Evolutionary conservation across 2,329 filamentous ascomycete species (phyloP).

Genomic region (Cercospora sp.): DNA sequence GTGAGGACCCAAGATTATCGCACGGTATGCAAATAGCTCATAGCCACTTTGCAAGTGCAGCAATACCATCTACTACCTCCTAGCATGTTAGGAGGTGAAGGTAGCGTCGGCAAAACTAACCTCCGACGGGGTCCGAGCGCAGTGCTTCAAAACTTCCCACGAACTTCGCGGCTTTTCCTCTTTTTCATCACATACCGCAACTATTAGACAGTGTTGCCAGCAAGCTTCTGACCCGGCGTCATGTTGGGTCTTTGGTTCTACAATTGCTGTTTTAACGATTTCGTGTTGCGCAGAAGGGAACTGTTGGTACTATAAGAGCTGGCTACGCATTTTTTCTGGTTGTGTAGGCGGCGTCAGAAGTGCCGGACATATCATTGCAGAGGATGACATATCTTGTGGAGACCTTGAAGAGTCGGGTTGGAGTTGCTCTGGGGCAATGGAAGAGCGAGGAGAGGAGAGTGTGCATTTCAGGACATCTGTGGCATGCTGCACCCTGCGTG

Average conservation of each 20-base stretch:
- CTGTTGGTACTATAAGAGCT: slow-evolving; percentile 34
- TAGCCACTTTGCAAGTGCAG: background rate
- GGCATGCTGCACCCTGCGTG: background rate
- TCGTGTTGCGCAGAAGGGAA: slow-evolving; percentile 30
- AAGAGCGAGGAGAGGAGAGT: background rate
- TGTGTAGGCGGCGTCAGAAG: slow-evolving; percentile 34
- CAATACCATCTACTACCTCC: too few species aligned
- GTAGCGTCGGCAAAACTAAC: background rate
- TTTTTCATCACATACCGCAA: slow-evolving; percentile 7
- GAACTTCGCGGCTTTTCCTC: background rate
- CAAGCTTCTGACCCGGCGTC: slow-evolving; percentile 14
- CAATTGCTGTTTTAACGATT: slow-evolving; percentile 30
- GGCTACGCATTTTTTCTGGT: slow-evolving; percentile 29
- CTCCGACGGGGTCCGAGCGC: background rate
- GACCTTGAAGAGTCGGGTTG: background rate
- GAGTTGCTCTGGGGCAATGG: background rate
- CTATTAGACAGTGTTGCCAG: slow-evolving; percentile 17
- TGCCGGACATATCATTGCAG: slow-evolving; percentile 25
- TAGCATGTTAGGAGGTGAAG: too few species aligned
- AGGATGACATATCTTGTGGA: background rate
- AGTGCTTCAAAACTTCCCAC: slow-evolving; percentile 8
- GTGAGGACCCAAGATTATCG: too few species aligned
- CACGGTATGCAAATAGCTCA: too few species aligned
- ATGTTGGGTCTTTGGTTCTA: slow-evolving; percentile 15
- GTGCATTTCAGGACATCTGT: background rate